Percentiles rank a stretch among this genome's conserved stretches.
phyloP scores from a whole-genome alignment of 352 stramenopile species.

The Pythium chondricola region DNA sequence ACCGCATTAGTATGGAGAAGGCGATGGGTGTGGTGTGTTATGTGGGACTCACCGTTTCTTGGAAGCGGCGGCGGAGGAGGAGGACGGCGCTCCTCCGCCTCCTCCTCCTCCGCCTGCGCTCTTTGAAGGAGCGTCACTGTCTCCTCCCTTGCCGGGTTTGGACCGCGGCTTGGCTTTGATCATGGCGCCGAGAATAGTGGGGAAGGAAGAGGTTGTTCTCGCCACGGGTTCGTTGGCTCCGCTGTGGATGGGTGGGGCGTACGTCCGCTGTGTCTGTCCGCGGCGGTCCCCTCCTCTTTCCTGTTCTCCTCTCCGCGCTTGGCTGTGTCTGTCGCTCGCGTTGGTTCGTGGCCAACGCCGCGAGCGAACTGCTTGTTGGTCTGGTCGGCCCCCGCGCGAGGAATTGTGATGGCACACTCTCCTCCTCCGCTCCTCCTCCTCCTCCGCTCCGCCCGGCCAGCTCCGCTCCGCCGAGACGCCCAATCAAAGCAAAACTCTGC shows the following conservation, averaged over 20 bases:
- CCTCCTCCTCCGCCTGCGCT: slow-evolving; percentile 7
- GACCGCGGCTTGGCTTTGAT: slow-evolving; percentile 19
- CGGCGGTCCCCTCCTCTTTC: background rate
- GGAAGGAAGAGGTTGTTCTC: background rate
- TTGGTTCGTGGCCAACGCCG: background rate
- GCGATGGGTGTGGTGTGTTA: no score
- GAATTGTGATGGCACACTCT: slow-evolving; percentile 25
- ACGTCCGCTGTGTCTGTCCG: background rate
- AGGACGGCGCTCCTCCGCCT: background rate
- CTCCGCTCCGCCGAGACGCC: background rate
- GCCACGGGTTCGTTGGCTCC: background rate
- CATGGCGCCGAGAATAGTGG: slow-evolving; percentile 1
- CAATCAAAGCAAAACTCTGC: background rate
- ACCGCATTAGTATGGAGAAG: background rate
- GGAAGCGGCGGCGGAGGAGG: background rate
- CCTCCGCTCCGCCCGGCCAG: slow-evolving; percentile 2
- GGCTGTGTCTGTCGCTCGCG: background rate
- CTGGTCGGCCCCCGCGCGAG: background rate
- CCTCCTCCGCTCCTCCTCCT: slow-evolving; percentile 11
- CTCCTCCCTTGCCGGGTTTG: slow-evolving; percentile 13
- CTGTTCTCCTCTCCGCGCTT: slow-evolving; percentile 1
- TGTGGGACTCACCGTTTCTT: slow-evolving; percentile 21
- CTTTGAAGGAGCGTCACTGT: background rate
- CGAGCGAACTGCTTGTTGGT: slow-evolving; percentile 1
- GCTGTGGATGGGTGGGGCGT: background rate